Evolutionary conservation across 768 basidiomycete genomes (phyloP), one percentile per base, ranked within the genome.

Genomic region (Termitomyces sp.): DNA sequence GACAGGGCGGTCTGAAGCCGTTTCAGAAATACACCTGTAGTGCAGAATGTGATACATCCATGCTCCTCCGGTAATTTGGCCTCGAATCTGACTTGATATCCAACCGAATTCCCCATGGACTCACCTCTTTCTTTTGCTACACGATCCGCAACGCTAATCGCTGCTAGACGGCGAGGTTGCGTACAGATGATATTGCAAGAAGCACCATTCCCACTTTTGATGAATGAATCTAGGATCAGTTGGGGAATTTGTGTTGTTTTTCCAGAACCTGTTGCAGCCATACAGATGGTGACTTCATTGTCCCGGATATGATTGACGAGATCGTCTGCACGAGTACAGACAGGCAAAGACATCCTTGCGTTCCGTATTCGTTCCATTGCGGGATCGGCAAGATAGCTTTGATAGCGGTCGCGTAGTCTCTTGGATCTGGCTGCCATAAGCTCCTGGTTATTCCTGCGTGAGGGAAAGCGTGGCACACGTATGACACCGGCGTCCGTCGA

Each of bases 181-280:
- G 94, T 97, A 66, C 94, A 97, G 26, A 97, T 75, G 61, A 98
- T 81, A 66, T 97, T 96, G 72, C 93, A 96, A 50, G 75, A 71
- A 1, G 91, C 85, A 15, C 95, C 95, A 54, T 90, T 76, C n/a
- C 85, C 90, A 15, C 77, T 74, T 17, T 85, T 76, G 56, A 94
- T 94, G 65, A 80, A 86, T 43, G 89, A 81, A 64, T 98, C 94
- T 49, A 98, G 78, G 60, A 97, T 85, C 47, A 97, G 78, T 68
- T 97, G 95, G 5, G 95, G 95, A 26, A 97, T 83, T 69, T 98
- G 95, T 0, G 94, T 97, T 7, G 93, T 96, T 74, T 97, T 97
- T 1, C 94, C 93, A 1, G 91, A 94, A 37, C 93, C 92, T 2
- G 94, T 94, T 7, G 89, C 83, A 47, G 92, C 92, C 86, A 93